phyloP scores from a whole-genome alignment of 2,329 filamentous ascomycete species.

The Helminthosporium solani region DNA sequence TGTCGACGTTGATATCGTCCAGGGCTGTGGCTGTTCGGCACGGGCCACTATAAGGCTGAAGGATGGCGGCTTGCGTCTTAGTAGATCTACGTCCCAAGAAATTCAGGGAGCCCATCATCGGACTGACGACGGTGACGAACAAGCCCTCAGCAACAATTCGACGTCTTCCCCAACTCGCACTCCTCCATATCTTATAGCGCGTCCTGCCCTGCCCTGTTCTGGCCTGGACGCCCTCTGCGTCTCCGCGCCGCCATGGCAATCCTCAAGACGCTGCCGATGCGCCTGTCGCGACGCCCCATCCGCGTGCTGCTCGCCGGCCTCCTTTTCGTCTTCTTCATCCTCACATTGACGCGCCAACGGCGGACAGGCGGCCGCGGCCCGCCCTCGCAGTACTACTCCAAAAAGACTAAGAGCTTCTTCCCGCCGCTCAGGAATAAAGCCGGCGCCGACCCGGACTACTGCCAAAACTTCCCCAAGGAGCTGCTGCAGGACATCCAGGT shows the following conservation, averaged over 20 bases:
- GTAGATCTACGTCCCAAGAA: conserved; percentile 1
- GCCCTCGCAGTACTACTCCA: conserved; percentile 24
- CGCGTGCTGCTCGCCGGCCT: conserved; percentile 34
- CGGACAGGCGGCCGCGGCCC: conserved; percentile 9
- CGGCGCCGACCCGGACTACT: conserved; percentile 40
- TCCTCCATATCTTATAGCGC: conserved; percentile 3
- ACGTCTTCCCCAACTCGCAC: conserved; percentile 5
- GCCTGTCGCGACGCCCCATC: conserved; percentile 11
- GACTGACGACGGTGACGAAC: conserved; percentile 3
- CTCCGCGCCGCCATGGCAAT: conserved; percentile 7
- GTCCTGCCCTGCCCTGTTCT: conserved; percentile 4
- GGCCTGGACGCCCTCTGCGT: conserved; percentile 12
- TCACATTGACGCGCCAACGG: conserved; percentile 28
- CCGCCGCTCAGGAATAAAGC: conserved; percentile 34
- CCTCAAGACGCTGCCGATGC: conserved; percentile 10
- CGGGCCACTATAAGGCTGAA: neutral
- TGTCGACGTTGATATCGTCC: conserved; percentile 38
- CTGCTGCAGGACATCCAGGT: conserved; percentile 48
- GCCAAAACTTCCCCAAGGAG: conserved; percentile 43
- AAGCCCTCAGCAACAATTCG: neutral
- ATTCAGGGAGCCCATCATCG: conserved; percentile 7
- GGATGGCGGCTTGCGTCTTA: conserved; percentile 1
- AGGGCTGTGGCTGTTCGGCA: conserved; percentile 42
- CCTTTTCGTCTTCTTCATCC: conserved; percentile 34
- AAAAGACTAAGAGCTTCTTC: conserved; percentile 40